Percentiles rank a stretch among this genome's conserved stretches.
Conservation (phyloP, 345 rosid species). For the Populus davidiana region DNA sequence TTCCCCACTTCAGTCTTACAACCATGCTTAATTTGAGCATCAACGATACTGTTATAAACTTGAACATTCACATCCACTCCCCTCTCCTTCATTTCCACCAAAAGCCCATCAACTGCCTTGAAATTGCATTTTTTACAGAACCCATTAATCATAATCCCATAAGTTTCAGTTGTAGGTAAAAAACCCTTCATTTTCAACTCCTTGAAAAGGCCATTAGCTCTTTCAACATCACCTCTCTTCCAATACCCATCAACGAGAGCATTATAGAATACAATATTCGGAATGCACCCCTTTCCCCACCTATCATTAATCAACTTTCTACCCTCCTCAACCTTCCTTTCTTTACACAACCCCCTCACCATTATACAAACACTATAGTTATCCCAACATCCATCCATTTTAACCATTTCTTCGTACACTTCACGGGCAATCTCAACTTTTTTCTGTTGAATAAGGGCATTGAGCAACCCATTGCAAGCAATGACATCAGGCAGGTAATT, state of each 20-base stretch:
- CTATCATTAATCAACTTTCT: constrained; percentile 54
- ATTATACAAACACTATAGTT: constrained; percentile 69
- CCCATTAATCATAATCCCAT: constrained; percentile 57
- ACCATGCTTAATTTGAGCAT: constrained; percentile 56
- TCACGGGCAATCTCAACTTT: constrained; percentile 44
- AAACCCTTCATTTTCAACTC: constrained; percentile 66
- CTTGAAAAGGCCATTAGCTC: constrained; percentile 44
- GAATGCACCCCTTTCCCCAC: constrained; percentile 79
- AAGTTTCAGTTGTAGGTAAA: constrained; percentile 63
- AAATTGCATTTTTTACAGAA: constrained; percentile 62
- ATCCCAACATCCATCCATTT: constrained; percentile 49
- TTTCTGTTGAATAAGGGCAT: constrained; percentile 34
- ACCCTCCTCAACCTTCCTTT: constrained; percentile 68
- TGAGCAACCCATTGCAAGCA: constrained; percentile 69
- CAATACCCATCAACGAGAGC: constrained; percentile 70
- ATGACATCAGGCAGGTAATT: constrained; percentile 48
- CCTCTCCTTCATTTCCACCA: constrained; percentile 64
- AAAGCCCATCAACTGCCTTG: constrained; percentile 45
- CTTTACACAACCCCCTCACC: constrained; percentile 63
- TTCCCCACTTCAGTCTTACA: constrained; percentile 34
- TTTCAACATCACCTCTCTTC: constrained; percentile 43
- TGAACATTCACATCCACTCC: constrained; percentile 45
- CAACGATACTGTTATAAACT: constrained; percentile 52
- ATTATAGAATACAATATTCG: constrained; percentile 76
- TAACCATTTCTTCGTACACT: constrained; percentile 63